These are phyloP conservation scores for Hypoxylon sp. DNA, from an alignment of 2,329 filamentous ascomycete species.

Conservation along the genomic window DNA sequence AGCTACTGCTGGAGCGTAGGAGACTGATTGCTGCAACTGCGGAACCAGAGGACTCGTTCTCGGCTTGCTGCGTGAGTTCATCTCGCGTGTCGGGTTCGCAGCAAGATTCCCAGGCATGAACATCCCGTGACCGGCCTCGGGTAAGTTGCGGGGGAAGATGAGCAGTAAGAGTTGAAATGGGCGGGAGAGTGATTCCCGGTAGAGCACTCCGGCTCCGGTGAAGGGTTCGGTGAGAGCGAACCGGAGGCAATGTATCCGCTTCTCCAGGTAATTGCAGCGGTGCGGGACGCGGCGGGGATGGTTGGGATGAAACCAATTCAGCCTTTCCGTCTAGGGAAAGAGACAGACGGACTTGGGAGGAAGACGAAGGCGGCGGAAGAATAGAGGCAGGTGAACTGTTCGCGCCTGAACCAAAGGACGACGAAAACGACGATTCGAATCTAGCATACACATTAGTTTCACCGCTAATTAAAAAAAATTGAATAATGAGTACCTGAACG, in stretches of 20 bases:
- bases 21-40: slow-evolving; percentile 86
- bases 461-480: not conserved
- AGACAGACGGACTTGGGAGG: slow-evolving; percentile 78
- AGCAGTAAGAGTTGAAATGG: slow-evolving; percentile 67
- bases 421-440: slow-evolving; percentile 62
- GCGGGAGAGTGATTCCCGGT: slow-evolving; percentile 69
- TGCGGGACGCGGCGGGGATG: slow-evolving; percentile 77
- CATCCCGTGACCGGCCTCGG: slow-evolving; percentile 85
- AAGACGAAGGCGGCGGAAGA: slow-evolving; percentile 59
- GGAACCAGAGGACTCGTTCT: slow-evolving; percentile 84
- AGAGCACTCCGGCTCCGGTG: slow-evolving; percentile 81
- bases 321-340: slow-evolving; percentile 92
- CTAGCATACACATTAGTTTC: slow-evolving; percentile 52
- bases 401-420: slow-evolving; percentile 59
- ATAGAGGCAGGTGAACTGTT: slow-evolving; percentile 55
- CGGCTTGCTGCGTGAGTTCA: slow-evolving; percentile 83
- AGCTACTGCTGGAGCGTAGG: slow-evolving; percentile 78
- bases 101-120: slow-evolving; percentile 91
- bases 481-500: slow-evolving; percentile 60
- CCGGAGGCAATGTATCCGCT: slow-evolving; percentile 62
- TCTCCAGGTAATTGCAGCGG: slow-evolving; percentile 64
- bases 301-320: slow-evolving; percentile 81
- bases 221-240: slow-evolving; percentile 67
- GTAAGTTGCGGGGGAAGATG: slow-evolving; percentile 68
- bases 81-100: slow-evolving; percentile 85